phyloP scores from a whole-genome alignment of 495 filamentous ascomycete species.

The Xylaria intraflava region DNA sequence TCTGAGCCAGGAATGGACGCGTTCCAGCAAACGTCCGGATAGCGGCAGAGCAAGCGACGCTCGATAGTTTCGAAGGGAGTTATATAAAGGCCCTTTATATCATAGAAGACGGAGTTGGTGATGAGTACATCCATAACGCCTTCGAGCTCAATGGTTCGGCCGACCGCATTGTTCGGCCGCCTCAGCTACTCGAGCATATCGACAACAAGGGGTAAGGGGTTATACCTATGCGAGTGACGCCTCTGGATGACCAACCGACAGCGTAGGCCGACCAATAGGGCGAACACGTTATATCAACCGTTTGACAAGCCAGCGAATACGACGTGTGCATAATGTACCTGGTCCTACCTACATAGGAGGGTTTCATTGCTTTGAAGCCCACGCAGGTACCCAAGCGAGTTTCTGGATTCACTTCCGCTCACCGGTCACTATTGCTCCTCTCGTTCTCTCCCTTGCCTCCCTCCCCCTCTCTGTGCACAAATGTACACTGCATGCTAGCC shows the following conservation, averaged over 20 bases:
- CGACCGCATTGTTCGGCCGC: too few species aligned
- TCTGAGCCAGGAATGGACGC: background rate
- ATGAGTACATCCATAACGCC: too few species aligned
- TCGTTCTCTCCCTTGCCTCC: too few species aligned
- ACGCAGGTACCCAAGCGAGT: conserved; percentile 5
- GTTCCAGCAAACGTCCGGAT: conserved; percentile 2
- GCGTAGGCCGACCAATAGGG: too few species aligned
- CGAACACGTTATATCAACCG: background rate
- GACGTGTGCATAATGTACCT: background rate
- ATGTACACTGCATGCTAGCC: too few species aligned
- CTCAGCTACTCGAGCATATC: too few species aligned
- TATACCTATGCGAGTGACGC: too few species aligned
- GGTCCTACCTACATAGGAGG: too few species aligned
- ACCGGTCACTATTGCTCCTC: background rate
- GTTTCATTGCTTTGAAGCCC: background rate
- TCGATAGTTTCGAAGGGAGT: background rate
- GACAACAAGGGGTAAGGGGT: too few species aligned
- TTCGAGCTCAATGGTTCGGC: too few species aligned
- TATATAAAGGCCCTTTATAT: conserved; percentile 9
- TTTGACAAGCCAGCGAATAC: background rate
- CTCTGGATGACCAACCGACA: too few species aligned
- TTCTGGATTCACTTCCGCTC: background rate
- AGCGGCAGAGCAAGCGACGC: background rate
- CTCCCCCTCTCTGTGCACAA: too few species aligned
- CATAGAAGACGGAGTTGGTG: background rate